Conservation (phyloP, 192 early-diverging fungal species). For the Nowakowskiella sp. region DNA sequence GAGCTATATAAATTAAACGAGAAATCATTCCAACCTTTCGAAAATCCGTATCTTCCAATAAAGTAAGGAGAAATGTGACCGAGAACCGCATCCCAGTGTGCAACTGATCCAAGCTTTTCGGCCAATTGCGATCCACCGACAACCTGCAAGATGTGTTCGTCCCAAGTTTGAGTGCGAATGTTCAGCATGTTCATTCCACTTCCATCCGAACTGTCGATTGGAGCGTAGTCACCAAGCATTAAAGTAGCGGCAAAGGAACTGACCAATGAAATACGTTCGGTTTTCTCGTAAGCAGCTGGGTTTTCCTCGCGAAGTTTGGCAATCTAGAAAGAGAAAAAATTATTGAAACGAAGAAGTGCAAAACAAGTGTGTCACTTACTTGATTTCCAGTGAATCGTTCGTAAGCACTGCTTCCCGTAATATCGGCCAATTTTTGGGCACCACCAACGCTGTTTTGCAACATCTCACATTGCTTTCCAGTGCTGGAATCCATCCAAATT, state of each 20-base stretch:
- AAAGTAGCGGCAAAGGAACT: conserved; percentile 64
- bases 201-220: conserved; percentile 65
- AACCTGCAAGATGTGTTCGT: conserved; percentile 31
- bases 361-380: conserved; percentile 13
- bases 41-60: conserved; percentile 55
- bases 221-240: conserved; percentile 43
- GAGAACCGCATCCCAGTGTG: conserved; percentile 29
- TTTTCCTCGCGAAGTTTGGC: conserved; percentile 34
- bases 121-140: conserved; percentile 26
- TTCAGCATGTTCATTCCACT: conserved; percentile 78
- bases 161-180: conserved; percentile 50
- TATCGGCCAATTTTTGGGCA: conserved; percentile 43
- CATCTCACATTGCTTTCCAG: conserved; percentile 47
- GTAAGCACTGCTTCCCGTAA: conserved; percentile 60
- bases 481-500: conserved; percentile 80
- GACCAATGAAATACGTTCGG: conserved; percentile 61
- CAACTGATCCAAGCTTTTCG: conserved; percentile 36
- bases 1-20: not conserved
- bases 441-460: conserved; percentile 62
- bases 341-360: not conserved
- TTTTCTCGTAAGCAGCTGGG: conserved; percentile 28
- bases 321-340: conserved; percentile 2
- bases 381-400: conserved; percentile 77
- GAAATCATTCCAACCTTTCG: conserved; percentile 29
- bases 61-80: conserved; percentile 57